Evolutionary conservation across 1,139 yeast genomes (phyloP).

Genomic region (Waltiozyma sp.): DNA sequence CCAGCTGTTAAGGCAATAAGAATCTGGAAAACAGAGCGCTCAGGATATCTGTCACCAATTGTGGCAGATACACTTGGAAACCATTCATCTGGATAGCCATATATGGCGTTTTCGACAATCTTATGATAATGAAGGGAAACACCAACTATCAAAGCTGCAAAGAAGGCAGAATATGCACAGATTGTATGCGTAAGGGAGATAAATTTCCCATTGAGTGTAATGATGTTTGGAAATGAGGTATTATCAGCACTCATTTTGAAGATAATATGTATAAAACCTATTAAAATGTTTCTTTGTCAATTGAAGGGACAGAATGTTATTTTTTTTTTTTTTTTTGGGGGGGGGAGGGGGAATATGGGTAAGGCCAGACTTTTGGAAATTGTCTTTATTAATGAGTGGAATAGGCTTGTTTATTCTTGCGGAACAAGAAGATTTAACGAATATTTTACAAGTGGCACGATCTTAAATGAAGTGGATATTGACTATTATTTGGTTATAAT

Average conservation of each 20-base stretch:
- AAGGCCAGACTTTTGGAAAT: no score
- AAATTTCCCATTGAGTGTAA: slow-evolving; percentile 42
- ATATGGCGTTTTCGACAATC: slow-evolving; percentile 77
- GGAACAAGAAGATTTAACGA: no score
- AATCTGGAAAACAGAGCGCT: slow-evolving; percentile 82
- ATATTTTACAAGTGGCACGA: no score
- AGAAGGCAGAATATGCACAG: slow-evolving; percentile 62
- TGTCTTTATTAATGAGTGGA: no score
- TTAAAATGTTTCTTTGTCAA: background rate
- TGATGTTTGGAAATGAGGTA: background rate
- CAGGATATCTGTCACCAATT: slow-evolving; percentile 95
- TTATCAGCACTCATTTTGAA: background rate
- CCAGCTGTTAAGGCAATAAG: slow-evolving; percentile 69
- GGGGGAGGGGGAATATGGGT: no score
- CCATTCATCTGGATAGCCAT: slow-evolving; percentile 96
- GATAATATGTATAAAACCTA: no score
- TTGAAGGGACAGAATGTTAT: no score
- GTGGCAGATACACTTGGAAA: slow-evolving; percentile 96
- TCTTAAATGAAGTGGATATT: no score
- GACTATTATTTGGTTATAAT: no score
- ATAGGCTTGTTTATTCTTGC: no score
- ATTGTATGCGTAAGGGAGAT: slow-evolving; percentile 63
- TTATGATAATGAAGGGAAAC: slow-evolving; percentile 68
- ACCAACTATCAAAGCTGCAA: slow-evolving; percentile 66
- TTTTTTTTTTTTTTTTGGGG: no score